Conservation (phyloP, 2,329 filamentous ascomycete species). For the Shiraia sp. region DNA sequence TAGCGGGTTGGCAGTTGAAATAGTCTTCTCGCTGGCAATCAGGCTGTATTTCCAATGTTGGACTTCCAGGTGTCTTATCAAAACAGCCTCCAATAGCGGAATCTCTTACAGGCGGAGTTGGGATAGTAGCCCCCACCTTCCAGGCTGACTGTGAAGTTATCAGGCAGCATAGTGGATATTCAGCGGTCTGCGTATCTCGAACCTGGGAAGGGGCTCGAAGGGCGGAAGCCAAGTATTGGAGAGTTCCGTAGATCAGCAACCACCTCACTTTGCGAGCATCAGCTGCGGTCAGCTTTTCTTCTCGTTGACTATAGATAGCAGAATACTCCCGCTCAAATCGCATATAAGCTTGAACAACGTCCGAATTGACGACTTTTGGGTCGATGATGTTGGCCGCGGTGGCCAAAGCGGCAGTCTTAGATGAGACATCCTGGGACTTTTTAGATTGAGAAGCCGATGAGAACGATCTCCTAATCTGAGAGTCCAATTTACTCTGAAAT, state of each 20-base stretch:
- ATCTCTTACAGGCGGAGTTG: constrained; percentile 14
- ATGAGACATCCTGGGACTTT: background rate
- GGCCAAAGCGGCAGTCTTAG: constrained; percentile 54
- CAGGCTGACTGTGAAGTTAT: constrained; percentile 48
- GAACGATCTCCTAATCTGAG: constrained; percentile 22
- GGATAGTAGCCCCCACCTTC: constrained; percentile 22
- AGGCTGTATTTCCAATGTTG: constrained; percentile 43
- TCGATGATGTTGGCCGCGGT: constrained; percentile 54
- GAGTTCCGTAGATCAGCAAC: constrained; percentile 73
- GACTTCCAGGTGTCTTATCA: constrained; percentile 9
- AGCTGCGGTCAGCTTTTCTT: constrained; percentile 62
- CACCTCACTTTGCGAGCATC: constrained; percentile 79
- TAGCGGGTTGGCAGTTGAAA: constrained; percentile 27
- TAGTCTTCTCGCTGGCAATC: constrained; percentile 52
- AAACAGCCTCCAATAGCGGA: constrained; percentile 17
- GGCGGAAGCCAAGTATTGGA: constrained; percentile 72
- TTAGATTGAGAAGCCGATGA: constrained; percentile 54
- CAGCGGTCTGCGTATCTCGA: constrained; percentile 57
- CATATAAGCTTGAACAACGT: constrained; percentile 69
- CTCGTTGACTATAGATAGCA: constrained; percentile 54
- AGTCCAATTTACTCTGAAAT: too few relatives aligned
- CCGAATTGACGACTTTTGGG: constrained; percentile 42
- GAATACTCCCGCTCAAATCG: constrained; percentile 67
- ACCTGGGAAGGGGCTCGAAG: constrained; percentile 66
- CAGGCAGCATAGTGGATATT: constrained; percentile 63